Conservation (phyloP, 345 rosid genomes). For the Kernera saxatilis region DNA sequence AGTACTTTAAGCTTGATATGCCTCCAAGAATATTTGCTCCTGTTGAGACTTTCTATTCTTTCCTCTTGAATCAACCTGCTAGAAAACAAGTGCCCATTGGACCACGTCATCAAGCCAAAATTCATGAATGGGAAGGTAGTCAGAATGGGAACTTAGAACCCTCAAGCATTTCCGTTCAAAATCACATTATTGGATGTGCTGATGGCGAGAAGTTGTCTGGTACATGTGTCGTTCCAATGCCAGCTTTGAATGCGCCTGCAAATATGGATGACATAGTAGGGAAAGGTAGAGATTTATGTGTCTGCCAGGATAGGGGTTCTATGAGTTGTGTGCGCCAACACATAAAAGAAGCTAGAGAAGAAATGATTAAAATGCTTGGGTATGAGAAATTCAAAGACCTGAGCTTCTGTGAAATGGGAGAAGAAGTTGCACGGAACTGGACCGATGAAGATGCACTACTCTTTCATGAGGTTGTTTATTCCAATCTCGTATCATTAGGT, state of each 20-base stretch:
- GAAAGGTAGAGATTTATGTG: conserved; percentile 37
- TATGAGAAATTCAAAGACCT: conserved; percentile 43
- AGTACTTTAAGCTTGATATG: conserved; percentile 26
- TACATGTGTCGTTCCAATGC: conserved; percentile 43
- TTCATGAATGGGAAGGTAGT: conserved; percentile 39
- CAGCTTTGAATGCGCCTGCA: neutral
- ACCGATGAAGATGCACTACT: conserved; percentile 50
- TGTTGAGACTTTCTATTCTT: conserved; percentile 30
- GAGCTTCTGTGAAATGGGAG: conserved; percentile 75
- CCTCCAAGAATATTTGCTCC: conserved; percentile 31
- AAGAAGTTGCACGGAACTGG: conserved; percentile 53
- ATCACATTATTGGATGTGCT: neutral
- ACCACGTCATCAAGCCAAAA: conserved; percentile 49
- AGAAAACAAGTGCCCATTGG: conserved; percentile 48
- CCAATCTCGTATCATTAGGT: conserved; percentile 49
- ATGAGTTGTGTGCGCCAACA: conserved; percentile 57
- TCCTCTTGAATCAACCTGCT: conserved; percentile 31
- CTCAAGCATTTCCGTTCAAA: conserved; percentile 1
- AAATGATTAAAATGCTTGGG: conserved; percentile 45
- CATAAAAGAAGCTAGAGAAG: conserved; percentile 53
- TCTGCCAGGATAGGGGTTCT: conserved; percentile 52
- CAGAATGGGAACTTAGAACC: conserved; percentile 2
- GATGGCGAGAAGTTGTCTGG: conserved; percentile 37
- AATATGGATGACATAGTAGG: conserved; percentile 28
- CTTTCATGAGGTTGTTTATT: conserved; percentile 51